Evolutionary conservation across 768 basidiomycete genomes (phyloP), one percentile per base, ranked within the genome.

Genomic region (Tylopilus balloui): DNA sequence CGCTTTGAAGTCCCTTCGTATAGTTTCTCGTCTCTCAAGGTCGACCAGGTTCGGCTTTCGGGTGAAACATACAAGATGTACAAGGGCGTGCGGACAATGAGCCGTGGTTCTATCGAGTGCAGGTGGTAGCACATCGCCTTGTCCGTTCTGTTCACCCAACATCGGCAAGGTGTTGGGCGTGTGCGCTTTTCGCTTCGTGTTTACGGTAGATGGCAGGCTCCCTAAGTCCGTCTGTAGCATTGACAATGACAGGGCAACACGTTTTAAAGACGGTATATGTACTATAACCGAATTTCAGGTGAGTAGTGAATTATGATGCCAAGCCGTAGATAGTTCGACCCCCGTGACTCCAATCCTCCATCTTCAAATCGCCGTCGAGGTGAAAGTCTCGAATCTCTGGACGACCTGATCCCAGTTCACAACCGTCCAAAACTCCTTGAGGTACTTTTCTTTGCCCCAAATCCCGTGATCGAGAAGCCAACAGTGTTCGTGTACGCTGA

Each of bases 381-480:
- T 50, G 34, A 69, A 70, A 1, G 47, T 56, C 32, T 60, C 50
- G 45, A 66, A 75, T 42, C 62, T 40, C 12, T 56, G 42, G 44
- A 60, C 62, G 52, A 87, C 79, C 60, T 78, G 80, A 32, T 68
- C 58, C 92, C 92, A 95, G 64, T 95, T 76, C 45, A 94, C 67
- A 19, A 85, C 86, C 10, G 72, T 74, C 90, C 91, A 95, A 69
- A 93, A 92, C 62, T 83, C 77, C 58, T 76, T 79, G 62, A 94
- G 63, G 77, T 91, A 95, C 57, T 78, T 78, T 64, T 94, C 90
- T 69, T 90, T 88, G 21, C 92, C 92, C 88, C 89, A 92, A 5
- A 95, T 79, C 5, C 92, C 92, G 55, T 86, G 92, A 32, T 87
- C 88, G 19, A 86, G 84, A 61, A 95, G 74, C 89, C 91, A 95